phyloP scores from a whole-genome alignment of 352 stramenopile genomes.

The Globisporangium ultimum region DNA sequence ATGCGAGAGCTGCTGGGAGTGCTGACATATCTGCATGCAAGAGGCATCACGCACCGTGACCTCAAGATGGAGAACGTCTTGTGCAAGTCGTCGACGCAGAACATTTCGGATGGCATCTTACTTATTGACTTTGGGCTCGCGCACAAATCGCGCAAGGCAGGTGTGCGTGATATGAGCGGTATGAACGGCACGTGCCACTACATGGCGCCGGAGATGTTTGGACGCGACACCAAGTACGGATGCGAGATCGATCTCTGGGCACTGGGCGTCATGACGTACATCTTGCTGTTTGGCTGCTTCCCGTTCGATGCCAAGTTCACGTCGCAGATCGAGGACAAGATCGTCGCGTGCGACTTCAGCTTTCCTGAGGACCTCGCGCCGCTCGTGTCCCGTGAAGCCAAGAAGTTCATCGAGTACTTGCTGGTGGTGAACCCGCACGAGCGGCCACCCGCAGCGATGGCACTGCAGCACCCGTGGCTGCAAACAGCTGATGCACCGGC shows the following conservation, averaged over 20 bases:
- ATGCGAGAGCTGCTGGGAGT: slow-evolving; percentile 66
- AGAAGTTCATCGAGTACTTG: slow-evolving; percentile 80
- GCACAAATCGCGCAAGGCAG: slow-evolving; percentile 36
- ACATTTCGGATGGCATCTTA: slow-evolving; percentile 47
- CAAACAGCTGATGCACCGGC: slow-evolving; percentile 26
- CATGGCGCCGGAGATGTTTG: slow-evolving; percentile 85
- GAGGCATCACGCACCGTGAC: slow-evolving; percentile 78
- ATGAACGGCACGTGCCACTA: slow-evolving; percentile 86
- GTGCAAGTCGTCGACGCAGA: slow-evolving; percentile 29
- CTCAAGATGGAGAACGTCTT: slow-evolving; percentile 86
- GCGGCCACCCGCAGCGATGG: slow-evolving; percentile 55
- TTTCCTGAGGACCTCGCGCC: slow-evolving; percentile 50
- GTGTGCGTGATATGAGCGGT: slow-evolving; percentile 46
- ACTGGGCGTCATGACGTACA: slow-evolving; percentile 67
- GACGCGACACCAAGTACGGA: slow-evolving; percentile 47
- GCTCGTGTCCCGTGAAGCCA: slow-evolving; percentile 54
- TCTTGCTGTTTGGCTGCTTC: slow-evolving; percentile 68
- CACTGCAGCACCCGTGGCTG: slow-evolving; percentile 72
- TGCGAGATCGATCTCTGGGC: slow-evolving; percentile 77
- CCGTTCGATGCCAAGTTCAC: slow-evolving; percentile 82
- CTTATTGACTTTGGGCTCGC: slow-evolving; percentile 84
- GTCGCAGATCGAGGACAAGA: slow-evolving; percentile 84
- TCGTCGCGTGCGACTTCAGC: slow-evolving; percentile 52
- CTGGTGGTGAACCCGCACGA: slow-evolving; percentile 56
- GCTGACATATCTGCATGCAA: slow-evolving; percentile 63